These are phyloP conservation scores for Curvularia lunata DNA, from an alignment of 2,329 filamentous ascomycete genomes.

Conservation along the genomic window DNA sequence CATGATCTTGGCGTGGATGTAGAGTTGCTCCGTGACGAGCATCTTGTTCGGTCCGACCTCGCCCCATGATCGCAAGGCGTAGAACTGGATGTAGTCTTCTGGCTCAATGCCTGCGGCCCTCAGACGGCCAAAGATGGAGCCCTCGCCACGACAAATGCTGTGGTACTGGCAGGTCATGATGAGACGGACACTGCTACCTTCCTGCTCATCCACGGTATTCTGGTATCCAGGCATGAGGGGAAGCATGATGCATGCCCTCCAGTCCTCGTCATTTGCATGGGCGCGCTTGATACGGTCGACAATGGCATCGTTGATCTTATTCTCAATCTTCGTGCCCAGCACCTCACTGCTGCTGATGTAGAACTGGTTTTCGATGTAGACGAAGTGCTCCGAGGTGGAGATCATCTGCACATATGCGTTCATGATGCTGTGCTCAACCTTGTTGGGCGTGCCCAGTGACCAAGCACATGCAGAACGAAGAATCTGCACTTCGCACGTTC, in stretches of 20 bases:
- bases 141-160: constrained; percentile 91
- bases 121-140: constrained; percentile 88
- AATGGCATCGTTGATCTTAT: constrained; percentile 91
- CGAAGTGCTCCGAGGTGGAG: constrained; percentile 92
- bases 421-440: constrained; percentile 93
- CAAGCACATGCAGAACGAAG: constrained; percentile 87
- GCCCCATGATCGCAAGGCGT: constrained; percentile 89
- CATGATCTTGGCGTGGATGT: constrained; percentile 97
- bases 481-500: constrained; percentile 96
- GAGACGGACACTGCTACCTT: constrained; percentile 90
- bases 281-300: constrained; percentile 91
- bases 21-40: constrained; percentile 92
- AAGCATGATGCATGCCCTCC: constrained; percentile 88
- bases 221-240: constrained; percentile 99
- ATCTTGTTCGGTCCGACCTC: constrained; percentile 82
- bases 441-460: constrained; percentile 84
- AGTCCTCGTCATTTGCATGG: constrained; percentile 81
- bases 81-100: constrained; percentile 95
- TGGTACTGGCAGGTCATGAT: constrained; percentile 98
- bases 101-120: constrained; percentile 83
- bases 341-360: constrained; percentile 94
- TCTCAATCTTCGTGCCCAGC: constrained; percentile 84
- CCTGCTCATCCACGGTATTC: constrained; percentile 91
- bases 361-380: constrained; percentile 99
- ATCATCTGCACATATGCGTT: constrained; percentile 95